phyloP scores from a whole-genome alignment of 805 yeast genomes.

The Metschnikowia corniflorae region DNA sequence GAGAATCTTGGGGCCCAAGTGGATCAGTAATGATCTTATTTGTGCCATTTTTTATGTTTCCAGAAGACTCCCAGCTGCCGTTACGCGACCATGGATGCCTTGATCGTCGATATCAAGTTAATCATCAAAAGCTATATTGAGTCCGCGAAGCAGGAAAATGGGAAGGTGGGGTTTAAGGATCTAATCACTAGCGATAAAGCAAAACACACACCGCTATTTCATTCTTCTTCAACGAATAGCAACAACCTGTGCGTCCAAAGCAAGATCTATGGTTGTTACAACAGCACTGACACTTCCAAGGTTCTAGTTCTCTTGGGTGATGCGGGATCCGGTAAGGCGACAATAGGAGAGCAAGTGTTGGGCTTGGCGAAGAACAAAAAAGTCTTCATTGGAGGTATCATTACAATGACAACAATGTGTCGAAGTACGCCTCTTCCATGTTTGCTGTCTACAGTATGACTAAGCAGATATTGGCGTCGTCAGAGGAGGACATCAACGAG shows the following conservation, averaged over 20 bases:
- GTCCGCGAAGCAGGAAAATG: slow-evolving; percentile 2
- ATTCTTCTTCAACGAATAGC: slow-evolving; percentile 8
- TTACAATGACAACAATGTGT: slow-evolving; percentile 21
- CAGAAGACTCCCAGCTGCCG: slow-evolving; percentile 40
- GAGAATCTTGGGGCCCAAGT: slow-evolving; percentile 21
- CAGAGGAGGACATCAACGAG: slow-evolving; percentile 29
- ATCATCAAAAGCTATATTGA: slow-evolving; percentile 20
- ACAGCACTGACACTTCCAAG: slow-evolving; percentile 14
- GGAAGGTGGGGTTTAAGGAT: slow-evolving; percentile 5
- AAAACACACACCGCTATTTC: slow-evolving; percentile 10
- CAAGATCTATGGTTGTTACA: slow-evolving; percentile 5
- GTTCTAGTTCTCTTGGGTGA: slow-evolving; percentile 37
- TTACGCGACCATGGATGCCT: slow-evolving; percentile 30
- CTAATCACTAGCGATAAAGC: not conserved
- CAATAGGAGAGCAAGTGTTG: slow-evolving; percentile 38
- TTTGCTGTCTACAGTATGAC: slow-evolving; percentile 38
- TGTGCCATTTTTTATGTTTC: slow-evolving; percentile 40
- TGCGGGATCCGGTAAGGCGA: slow-evolving; percentile 46
- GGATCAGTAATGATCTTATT: slow-evolving; percentile 32
- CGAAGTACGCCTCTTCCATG: slow-evolving; percentile 35
- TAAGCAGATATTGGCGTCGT: slow-evolving; percentile 39
- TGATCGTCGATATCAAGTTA: slow-evolving; percentile 35
- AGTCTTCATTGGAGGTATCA: slow-evolving; percentile 31
- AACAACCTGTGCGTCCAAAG: slow-evolving; percentile 1
- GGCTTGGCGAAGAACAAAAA: slow-evolving; percentile 30